phyloP scores from a whole-genome alignment of 1,139 yeast genomes.

The Debaryomyces psychrophilus region DNA sequence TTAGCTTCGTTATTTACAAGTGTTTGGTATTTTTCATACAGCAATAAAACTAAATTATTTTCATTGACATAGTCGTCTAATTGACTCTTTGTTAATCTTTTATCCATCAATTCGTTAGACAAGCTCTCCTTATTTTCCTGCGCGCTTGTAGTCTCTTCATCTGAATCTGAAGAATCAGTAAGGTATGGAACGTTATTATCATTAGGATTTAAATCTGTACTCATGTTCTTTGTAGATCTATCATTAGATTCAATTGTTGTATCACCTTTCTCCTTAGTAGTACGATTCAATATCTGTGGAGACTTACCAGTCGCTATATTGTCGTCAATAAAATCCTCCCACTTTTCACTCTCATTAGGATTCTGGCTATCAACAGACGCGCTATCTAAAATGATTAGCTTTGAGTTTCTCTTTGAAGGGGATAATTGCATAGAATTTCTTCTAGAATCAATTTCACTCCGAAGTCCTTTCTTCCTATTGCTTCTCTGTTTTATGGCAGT shows the following conservation, averaged over 20 bases:
- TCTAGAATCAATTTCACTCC: not conserved
- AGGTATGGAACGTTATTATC: slow-evolving; percentile 30
- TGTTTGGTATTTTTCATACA: slow-evolving; percentile 49
- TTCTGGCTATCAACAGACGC: slow-evolving; percentile 19
- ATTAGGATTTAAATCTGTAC: not conserved
- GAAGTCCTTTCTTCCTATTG: not conserved
- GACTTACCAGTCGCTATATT: slow-evolving; percentile 20
- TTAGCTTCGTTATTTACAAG: slow-evolving; percentile 29
- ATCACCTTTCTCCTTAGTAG: not conserved
- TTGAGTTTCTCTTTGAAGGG: slow-evolving; percentile 28
- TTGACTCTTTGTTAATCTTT: slow-evolving; percentile 31
- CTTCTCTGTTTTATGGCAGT: not conserved
- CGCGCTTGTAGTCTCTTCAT: slow-evolving; percentile 24
- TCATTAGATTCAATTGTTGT: not conserved
- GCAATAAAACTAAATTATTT: slow-evolving; percentile 52
- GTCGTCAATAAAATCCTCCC: slow-evolving; percentile 48
- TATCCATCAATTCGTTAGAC: slow-evolving; percentile 26
- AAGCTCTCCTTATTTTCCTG: slow-evolving; percentile 16
- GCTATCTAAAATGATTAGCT: slow-evolving; percentile 28
- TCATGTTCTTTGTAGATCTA: not conserved
- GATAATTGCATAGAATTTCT: slow-evolving; percentile 21
- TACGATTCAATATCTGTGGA: slow-evolving; percentile 22
- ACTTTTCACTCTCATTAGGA: slow-evolving; percentile 32
- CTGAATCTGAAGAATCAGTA: slow-evolving; percentile 40
- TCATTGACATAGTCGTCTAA: slow-evolving; percentile 53